Evolutionary conservation across 352 stramenopile species (phyloP).

Genomic region (Globisporangium sylvaticum): DNA sequence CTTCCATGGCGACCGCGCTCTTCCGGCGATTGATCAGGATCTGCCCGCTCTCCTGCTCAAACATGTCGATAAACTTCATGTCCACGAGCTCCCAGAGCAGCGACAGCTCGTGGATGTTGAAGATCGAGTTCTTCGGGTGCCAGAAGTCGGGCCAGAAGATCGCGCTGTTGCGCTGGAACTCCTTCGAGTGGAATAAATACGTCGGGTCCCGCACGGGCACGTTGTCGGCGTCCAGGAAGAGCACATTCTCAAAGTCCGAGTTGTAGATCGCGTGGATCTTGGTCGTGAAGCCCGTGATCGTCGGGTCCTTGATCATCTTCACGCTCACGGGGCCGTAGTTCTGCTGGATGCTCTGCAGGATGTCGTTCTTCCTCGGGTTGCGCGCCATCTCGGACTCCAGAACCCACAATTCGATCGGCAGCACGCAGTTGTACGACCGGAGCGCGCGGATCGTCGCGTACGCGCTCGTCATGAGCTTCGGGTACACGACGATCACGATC

Average conservation of each 20-base stretch:
- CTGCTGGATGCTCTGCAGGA: slow-evolving; percentile 27
- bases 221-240: slow-evolving; percentile 78
- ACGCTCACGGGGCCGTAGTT: slow-evolving; percentile 38
- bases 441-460: slow-evolving; percentile 59
- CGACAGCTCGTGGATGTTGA: slow-evolving; percentile 57
- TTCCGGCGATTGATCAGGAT: slow-evolving; percentile 56
- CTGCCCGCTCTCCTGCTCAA: slow-evolving; percentile 77
- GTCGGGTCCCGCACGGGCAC: slow-evolving; percentile 57
- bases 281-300: slow-evolving; percentile 46
- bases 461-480: slow-evolving; percentile 61
- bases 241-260: slow-evolving; percentile 57
- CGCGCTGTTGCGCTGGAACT: slow-evolving; percentile 42
- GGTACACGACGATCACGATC: slow-evolving; percentile 71
- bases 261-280: slow-evolving; percentile 72
- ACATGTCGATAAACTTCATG: slow-evolving; percentile 64
- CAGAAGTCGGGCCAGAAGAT: slow-evolving; percentile 82
- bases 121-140: slow-evolving; percentile 66
- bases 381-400: slow-evolving; percentile 39
- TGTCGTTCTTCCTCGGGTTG: slow-evolving; percentile 21
- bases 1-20: slow-evolving; percentile 33
- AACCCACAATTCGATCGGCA: slow-evolving; percentile 75
- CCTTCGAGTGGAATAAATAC: slow-evolving; percentile 49
- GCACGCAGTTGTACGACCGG: slow-evolving; percentile 39
- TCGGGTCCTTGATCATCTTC: slow-evolving; percentile 43
- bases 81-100: slow-evolving; percentile 67